phyloP scores from a whole-genome alignment of 495 filamentous ascomycete species.

The Pyrenula aspistea region DNA sequence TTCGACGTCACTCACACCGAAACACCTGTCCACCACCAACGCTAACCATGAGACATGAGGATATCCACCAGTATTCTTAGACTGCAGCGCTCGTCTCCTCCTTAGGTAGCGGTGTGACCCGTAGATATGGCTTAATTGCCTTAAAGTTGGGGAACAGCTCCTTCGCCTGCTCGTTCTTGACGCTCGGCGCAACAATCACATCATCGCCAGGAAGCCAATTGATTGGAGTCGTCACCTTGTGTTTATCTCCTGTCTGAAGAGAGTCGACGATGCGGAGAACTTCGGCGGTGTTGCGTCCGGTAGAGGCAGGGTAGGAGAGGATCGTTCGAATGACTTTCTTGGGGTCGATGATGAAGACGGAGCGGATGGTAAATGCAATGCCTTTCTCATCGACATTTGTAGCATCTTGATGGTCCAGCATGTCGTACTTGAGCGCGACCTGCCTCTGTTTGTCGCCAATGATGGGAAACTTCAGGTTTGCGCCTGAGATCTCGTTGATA shows the following conservation, averaged over 20 bases:
- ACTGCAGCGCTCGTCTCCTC: slow-evolving; percentile 26
- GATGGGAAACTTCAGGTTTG: slow-evolving; percentile 82
- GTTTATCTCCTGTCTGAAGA: slow-evolving; percentile 93
- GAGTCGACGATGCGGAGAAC: slow-evolving; percentile 93
- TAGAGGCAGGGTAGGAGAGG: slow-evolving; percentile 92
- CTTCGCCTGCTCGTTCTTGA: slow-evolving; percentile 81
- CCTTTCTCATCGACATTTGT: slow-evolving; percentile 93
- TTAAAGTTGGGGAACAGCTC: slow-evolving; percentile 83
- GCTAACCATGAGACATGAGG: no score
- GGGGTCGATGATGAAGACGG: slow-evolving; percentile 97
- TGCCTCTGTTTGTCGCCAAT: slow-evolving; percentile 94
- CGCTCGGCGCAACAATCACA: slow-evolving; percentile 85
- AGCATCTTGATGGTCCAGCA: slow-evolving; percentile 78
- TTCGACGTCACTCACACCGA: no score
- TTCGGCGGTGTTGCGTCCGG: slow-evolving; percentile 92
- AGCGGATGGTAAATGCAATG: slow-evolving; percentile 96
- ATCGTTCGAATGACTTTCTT: slow-evolving; percentile 96
- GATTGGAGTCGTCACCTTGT: slow-evolving; percentile 85
- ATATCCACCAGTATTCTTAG: no score
- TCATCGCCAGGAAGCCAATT: slow-evolving; percentile 87
- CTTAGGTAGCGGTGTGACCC: slow-evolving; percentile 57
- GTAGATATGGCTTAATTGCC: slow-evolving; percentile 83
- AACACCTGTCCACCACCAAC: no score
- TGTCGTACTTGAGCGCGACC: slow-evolving; percentile 86
- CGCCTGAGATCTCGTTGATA: slow-evolving; percentile 82